Evolutionary conservation across 306 rosid species (phyloP).

Genomic region (Cotoneaster glaucophyllus): DNA sequence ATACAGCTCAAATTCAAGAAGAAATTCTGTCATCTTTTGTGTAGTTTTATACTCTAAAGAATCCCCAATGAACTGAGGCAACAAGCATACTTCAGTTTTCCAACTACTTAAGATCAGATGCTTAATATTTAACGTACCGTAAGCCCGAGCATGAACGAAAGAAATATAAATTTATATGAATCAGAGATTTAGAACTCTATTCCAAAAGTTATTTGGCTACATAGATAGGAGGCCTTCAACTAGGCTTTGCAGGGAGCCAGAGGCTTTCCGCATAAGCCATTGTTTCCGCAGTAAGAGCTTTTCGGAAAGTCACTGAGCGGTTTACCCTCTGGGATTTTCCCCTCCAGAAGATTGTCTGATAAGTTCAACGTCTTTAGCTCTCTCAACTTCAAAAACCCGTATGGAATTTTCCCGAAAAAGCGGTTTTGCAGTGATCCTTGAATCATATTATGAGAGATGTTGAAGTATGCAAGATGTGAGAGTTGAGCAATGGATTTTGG

Average conservation of each 20-base stretch:
- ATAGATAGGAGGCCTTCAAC: background rate
- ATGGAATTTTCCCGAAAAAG: slow-evolving; percentile 52
- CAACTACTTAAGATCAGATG: background rate
- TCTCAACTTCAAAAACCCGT: slow-evolving; percentile 41
- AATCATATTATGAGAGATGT: slow-evolving; percentile 38
- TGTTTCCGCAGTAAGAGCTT: slow-evolving; percentile 55
- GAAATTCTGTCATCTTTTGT: slow-evolving; percentile 4
- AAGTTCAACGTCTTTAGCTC: slow-evolving; percentile 46
- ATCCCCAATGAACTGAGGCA: slow-evolving; percentile 14
- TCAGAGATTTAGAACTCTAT: no score
- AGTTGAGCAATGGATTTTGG: slow-evolving; percentile 46
- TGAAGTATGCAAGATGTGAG: slow-evolving; percentile 41
- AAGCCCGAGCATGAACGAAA: background rate
- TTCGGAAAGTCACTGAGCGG: slow-evolving; percentile 51
- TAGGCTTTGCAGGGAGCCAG: slow-evolving; percentile 43
- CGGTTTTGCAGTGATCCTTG: slow-evolving; percentile 48
- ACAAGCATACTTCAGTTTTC: background rate
- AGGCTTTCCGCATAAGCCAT: slow-evolving; percentile 70
- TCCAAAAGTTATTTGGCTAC: background rate
- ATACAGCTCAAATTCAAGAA: slow-evolving; percentile 25
- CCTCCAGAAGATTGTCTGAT: slow-evolving; percentile 58
- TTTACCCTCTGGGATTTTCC: slow-evolving; percentile 62
- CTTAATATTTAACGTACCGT: background rate
- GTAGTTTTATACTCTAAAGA: background rate
- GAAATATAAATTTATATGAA: background rate